Conservation (phyloP, 352 stramenopile species). For the Pythium folliculosum region DNA sequence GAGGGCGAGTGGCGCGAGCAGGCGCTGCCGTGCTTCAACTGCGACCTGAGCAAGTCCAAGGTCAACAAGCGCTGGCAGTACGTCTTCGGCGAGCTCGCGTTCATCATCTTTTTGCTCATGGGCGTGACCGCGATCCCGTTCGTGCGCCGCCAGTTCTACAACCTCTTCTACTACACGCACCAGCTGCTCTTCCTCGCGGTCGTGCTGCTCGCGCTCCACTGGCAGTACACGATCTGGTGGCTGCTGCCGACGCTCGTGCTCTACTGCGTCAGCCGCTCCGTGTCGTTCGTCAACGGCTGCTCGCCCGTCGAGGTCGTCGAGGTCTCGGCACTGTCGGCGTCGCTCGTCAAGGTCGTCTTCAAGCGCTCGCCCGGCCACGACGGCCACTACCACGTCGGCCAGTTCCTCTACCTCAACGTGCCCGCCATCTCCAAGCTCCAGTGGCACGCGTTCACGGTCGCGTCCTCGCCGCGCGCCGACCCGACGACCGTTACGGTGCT, state of each 20-base stretch:
- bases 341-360: conserved; percentile 44
- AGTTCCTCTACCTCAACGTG: conserved; percentile 55
- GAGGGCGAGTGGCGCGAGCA: conserved; percentile 28
- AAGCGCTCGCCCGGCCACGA: conserved; percentile 18
- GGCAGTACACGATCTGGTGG: conserved; percentile 35
- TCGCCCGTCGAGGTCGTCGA: conserved; percentile 34
- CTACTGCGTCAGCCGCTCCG: conserved; percentile 39
- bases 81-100: conserved; percentile 42
- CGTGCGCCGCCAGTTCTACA: conserved; percentile 45
- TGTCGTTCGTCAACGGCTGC: conserved; percentile 30
- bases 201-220: conserved; percentile 45
- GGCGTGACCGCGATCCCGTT: conserved; percentile 35
- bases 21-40: conserved; percentile 45
- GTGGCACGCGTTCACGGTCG: conserved; percentile 57
- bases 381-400: conserved; percentile 36
- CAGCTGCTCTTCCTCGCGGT: conserved; percentile 39
- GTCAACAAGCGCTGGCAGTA: conserved; percentile 36
- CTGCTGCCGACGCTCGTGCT: conserved; percentile 37
- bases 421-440: conserved; percentile 51
- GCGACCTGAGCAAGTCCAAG: conserved; percentile 22
- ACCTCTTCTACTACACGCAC: conserved; percentile 50
- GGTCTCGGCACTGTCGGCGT: conserved; percentile 24
- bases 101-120: conserved; percentile 42
- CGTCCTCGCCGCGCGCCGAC: conserved; percentile 35
- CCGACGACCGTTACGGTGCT: conserved; percentile 37